Percentiles rank a stretch among this genome's conserved stretches.
These are phyloP conservation scores for Monilinia fructigena DNA, from an alignment of 2,329 filamentous ascomycete species.

Conservation along the genomic window DNA sequence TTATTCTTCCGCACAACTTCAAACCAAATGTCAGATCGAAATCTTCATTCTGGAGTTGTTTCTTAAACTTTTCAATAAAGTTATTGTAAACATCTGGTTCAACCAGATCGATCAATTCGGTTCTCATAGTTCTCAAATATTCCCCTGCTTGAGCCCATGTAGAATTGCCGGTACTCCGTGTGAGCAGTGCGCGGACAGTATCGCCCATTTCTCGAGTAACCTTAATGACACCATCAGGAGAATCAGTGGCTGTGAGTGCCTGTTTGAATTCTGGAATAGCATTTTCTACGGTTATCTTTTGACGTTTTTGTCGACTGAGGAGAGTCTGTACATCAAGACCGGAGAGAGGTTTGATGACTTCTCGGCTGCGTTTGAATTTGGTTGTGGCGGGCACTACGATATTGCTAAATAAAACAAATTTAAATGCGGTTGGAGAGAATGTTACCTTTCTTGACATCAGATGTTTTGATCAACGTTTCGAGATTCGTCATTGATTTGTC, in stretches of 20 bases:
- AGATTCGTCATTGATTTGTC: conserved; percentile 56
- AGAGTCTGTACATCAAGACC: conserved; percentile 84
- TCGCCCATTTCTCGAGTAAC: conserved; percentile 71
- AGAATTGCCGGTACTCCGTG: conserved; percentile 70
- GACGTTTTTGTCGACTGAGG: conserved; percentile 58
- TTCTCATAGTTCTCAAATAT: conserved; percentile 72
- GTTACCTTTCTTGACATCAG: conserved; percentile 79
- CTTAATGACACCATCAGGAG: conserved; percentile 61
- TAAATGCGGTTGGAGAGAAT: background rate
- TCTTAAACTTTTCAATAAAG: conserved; percentile 70
- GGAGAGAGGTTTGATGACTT: conserved; percentile 78
- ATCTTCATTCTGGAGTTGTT: conserved; percentile 64
- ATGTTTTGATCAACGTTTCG: conserved; percentile 62
- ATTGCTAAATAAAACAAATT: conserved; percentile 12
- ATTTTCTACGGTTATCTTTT: conserved; percentile 63
- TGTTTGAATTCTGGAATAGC: conserved; percentile 90
- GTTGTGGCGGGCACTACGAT: conserved; percentile 70
- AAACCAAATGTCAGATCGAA: conserved; percentile 82
- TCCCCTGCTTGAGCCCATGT: conserved; percentile 75
- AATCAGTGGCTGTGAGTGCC: conserved; percentile 60
- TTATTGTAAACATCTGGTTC: conserved; percentile 74
- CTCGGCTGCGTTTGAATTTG: conserved; percentile 65
- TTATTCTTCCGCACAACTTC: conserved; percentile 58
- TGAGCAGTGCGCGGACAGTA: conserved; percentile 69
- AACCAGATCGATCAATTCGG: conserved; percentile 73